A percentile compares a stretch with the other conserved stretches of the same genome.
These are phyloP conservation scores for Podosphaera fusca DNA, from an alignment of 2,329 filamentous ascomycete genomes.

Conservation along the genomic window DNA sequence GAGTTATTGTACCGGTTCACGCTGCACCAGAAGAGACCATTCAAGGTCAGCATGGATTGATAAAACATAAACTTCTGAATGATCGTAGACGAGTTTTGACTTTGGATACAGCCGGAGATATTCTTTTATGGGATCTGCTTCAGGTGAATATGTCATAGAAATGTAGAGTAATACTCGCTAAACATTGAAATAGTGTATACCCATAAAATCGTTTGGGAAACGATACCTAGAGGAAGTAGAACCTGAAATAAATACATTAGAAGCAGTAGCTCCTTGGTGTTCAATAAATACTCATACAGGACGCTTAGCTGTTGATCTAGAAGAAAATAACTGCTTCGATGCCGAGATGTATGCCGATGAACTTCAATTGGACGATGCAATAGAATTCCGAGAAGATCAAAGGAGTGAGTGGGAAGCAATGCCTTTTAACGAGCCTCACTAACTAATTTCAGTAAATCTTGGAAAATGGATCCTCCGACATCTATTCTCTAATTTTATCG, in stretches of 20 bases:
- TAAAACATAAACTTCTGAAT: conserved; percentile 81
- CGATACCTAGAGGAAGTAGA: conserved; percentile 82
- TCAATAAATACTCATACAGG: conserved; percentile 85
- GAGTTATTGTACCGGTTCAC: conserved; percentile 37
- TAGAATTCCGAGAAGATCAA: conserved; percentile 78
- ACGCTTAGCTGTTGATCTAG: conserved; percentile 69
- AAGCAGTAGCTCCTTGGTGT: conserved; percentile 89
- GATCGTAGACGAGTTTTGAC: conserved; percentile 77
- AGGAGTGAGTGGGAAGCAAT: conserved; percentile 37
- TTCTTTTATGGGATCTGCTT: conserved; percentile 83
- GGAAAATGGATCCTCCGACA: conserved; percentile 93
- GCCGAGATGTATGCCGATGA: conserved; percentile 95
- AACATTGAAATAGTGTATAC: conserved; percentile 39
- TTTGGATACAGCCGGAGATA: conserved; percentile 82
- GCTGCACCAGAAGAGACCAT: conserved; percentile 57
- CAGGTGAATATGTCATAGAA: conserved; percentile 28
- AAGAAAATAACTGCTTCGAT: conserved; percentile 92
- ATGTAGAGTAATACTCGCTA: conserved; percentile 8
- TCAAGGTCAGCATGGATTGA: conserved; percentile 81
- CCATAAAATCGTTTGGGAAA: conserved; percentile 82
- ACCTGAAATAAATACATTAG: conserved; percentile 61
- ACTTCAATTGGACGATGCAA: conserved; percentile 44
- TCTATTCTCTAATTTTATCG: conserved; percentile 69
- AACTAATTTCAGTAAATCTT: conserved; percentile 50
- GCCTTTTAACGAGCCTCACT: neutral